Evolutionary conservation across 192 early-diverging fungal genomes (phyloP), one percentile per base, ranked within the genome.

Genomic region (Linnemannia schmuckeri): DNA sequence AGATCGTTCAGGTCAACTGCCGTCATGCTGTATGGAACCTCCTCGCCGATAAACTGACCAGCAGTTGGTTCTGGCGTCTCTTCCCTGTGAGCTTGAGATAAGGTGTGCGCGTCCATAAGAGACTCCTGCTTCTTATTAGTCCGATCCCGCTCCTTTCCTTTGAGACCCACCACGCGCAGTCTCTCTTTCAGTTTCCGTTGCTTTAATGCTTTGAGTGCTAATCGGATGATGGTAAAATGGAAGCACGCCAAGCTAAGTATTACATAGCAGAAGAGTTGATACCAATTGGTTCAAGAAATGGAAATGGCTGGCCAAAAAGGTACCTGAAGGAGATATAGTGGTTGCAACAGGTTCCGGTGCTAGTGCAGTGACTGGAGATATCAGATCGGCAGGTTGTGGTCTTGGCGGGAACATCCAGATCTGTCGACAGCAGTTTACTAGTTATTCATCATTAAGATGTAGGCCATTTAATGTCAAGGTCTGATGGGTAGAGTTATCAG

Each of bases 401-500:
- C 70, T 79, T n/a, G 69, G 74, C 1, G 75, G 70, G 46, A 82
- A 82, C n/a, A 70, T 68, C 18, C 55, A 24, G 3, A 72, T 24
- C 20, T 82, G 76, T 2, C 24, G 41, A 49, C 82, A 83, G 27
- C 46, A 33, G 42, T 78, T 44, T 2, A 46, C 76, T 78, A 74
- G 10, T 3, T 12, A 66, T 30, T 15, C 13, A 4, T 13, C 13
- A 33, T 66, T 12, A 10, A 66, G 9, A 10, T 13, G 7, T 15
- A 66, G 30, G 27, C 12, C 10, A 12, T 0, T 35, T 30, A 35
- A 10, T 33, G 12, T 4, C 27, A 27, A 66, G 12, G 3, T 15
- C 3, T 66, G 6, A 52, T 52, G 15, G 49, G 0, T 20, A 0
- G 18, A 52, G 49, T 52, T 52, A 49, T 44, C 47, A 17, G 15